Base-by-base conservation (phyloP, 202 grass and related monocot genomes). In the Musa balbisiana region DNA sequence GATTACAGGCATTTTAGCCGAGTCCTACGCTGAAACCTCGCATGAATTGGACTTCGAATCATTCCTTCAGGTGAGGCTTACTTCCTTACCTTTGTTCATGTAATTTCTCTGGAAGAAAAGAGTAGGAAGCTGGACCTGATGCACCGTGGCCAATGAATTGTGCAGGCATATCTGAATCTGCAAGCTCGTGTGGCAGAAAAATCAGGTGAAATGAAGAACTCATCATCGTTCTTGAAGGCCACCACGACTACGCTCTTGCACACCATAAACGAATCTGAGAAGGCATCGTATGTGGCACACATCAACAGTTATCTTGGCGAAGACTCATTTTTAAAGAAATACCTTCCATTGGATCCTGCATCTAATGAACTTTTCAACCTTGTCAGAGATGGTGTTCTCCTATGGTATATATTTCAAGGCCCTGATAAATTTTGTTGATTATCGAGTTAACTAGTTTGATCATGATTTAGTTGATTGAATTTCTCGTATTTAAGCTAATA, bases 221-320 rank as follows among this genome's bases (percentile, higher is more conserved):
- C 92, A 20, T 83, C 81, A 1, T 85, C 92, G 2, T 99, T 99
- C 81, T 88, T 99, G 72, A 99, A 92, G 84, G 86, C 95, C 58
- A 93, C 79, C 55, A 85, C 73, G 27, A 99, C 95, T 43, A 99
- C 95, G 27, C 64, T 92, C 78, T 60, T 99, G 85, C 95, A 99
- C 74, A 92, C 89, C 66, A 90, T 99, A 67, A 99, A 92, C 50
- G 91, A 89, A 67, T 88, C 91, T 0, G 95, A 98, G 81, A 99
- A 94, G 79, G 74, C 89, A 23, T 99, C 91, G 2, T 99, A 99
- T 59, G 95, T 94, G 74, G 83, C 91, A 9, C 95, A 99, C 74
- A 98, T 98, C 72, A 98, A 98, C 64, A 94, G 87, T 73, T 99
- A 94, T 73, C 83, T 99, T 23, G 65, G 87, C 2, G 95, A 94